Evolutionary conservation across 2,329 filamentous ascomycete species (phyloP).

Genomic region (Rutstroemia sp.): DNA sequence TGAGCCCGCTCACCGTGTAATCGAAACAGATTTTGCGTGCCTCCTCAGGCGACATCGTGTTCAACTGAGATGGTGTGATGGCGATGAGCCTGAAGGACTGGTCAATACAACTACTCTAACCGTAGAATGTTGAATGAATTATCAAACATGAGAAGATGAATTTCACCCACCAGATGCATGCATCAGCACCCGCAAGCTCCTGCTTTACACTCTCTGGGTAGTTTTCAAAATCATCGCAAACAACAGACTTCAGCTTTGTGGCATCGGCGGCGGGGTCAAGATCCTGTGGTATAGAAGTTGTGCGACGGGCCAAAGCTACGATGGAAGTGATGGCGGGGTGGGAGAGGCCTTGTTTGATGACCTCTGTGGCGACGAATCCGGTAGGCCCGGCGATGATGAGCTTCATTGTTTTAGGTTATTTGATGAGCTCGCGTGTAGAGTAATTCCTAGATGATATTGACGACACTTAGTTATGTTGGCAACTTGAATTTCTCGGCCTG

Average conservation of each 20-base stretch:
- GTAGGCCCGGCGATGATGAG: slow-evolving; percentile 31
- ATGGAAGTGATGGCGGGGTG: slow-evolving; percentile 27
- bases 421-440: too few relatives aligned
- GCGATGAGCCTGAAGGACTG: slow-evolving; percentile 32
- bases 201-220: slow-evolving; percentile 29
- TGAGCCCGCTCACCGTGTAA: slow-evolving; percentile 30
- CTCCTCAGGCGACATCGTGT: slow-evolving; percentile 29
- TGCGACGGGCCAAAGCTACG: slow-evolving; percentile 25
- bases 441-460: too few relatives aligned
- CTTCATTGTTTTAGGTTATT: slow-evolving; percentile 25
- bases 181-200: slow-evolving; percentile 29
- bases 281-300: slow-evolving; percentile 13
- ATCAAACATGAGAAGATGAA: not conserved
- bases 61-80: slow-evolving; percentile 34
- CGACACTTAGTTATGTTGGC: too few relatives aligned
- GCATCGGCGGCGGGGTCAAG: not conserved
- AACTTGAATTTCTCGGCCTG: too few relatives aligned
- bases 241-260: slow-evolving; percentile 28
- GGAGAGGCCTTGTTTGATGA: slow-evolving; percentile 30
- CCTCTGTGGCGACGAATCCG: slow-evolving; percentile 30
- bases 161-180: slow-evolving; percentile 31
- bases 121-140: not conserved
- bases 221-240: slow-evolving; percentile 28
- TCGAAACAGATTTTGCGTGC: slow-evolving; percentile 36
- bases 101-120: too few relatives aligned